A percentile compares a stretch with the other conserved stretches of the same genome.
These are phyloP conservation scores for Thelonectria rubi DNA, from an alignment of 2,329 filamentous ascomycete genomes.

Conservation along the genomic window DNA sequence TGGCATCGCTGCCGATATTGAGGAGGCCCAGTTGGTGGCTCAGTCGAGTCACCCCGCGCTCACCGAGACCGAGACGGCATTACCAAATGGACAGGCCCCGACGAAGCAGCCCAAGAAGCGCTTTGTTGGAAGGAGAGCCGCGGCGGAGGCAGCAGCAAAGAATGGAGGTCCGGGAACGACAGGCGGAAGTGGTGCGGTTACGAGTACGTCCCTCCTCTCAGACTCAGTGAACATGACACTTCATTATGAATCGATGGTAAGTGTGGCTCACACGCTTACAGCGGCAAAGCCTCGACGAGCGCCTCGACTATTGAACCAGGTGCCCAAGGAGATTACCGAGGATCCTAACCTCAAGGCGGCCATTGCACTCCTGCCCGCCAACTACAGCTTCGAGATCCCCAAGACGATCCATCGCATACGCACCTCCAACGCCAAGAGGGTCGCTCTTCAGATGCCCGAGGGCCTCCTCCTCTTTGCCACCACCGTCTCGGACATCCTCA, in stretches of 20 bases:
- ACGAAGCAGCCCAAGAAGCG: constrained; percentile 85
- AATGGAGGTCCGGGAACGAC: constrained; percentile 43
- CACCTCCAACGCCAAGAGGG: constrained; percentile 77
- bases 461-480: constrained; percentile 95
- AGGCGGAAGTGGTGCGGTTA: constrained; percentile 46
- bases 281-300: constrained; percentile 76
- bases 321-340: constrained; percentile 86
- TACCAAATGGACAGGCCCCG: constrained; percentile 52
- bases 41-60: constrained; percentile 41
- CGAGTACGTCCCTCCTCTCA: constrained; percentile 58
- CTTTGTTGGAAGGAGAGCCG: constrained; percentile 86
- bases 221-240: background rate
- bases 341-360: constrained; percentile 88
- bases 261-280: constrained; percentile 47
- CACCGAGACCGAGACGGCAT: constrained; percentile 36
- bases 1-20: constrained; percentile 73
- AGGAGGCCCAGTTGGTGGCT: constrained; percentile 54
- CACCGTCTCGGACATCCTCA: constrained; percentile 95
- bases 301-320: constrained; percentile 86
- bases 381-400: constrained; percentile 98
- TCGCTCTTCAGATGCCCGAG: constrained; percentile 97
- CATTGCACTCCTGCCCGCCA: constrained; percentile 85
- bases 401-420: constrained; percentile 97
- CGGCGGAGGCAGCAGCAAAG: constrained; percentile 67
- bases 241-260: background rate